phyloP scores from a whole-genome alignment of 2,329 filamentous ascomycete genomes.

The Sclerotinia trifoliorum region DNA sequence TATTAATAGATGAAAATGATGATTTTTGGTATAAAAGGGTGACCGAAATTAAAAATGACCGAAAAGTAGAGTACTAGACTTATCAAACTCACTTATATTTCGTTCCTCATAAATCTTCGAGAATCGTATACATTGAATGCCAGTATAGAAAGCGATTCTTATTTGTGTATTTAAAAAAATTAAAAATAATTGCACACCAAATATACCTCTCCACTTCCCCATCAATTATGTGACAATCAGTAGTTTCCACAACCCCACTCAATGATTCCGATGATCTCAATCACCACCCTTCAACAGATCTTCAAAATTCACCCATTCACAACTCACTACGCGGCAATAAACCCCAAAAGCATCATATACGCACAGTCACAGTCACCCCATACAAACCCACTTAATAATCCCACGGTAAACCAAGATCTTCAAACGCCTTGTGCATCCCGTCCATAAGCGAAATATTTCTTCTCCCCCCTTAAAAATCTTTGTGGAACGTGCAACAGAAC shows the following conservation, averaged over 20 bases:
- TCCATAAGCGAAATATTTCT: background rate
- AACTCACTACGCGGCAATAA: background rate
- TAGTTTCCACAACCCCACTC: background rate
- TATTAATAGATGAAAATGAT: too few relatives aligned
- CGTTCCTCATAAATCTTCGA: too few relatives aligned
- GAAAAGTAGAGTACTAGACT: too few relatives aligned
- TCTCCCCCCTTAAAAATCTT: background rate
- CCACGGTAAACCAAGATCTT: background rate
- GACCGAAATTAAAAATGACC: too few relatives aligned
- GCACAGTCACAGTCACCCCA: too few relatives aligned
- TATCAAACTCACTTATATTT: background rate
- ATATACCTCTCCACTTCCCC: background rate
- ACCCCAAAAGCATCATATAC: background rate
- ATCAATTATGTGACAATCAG: background rate
- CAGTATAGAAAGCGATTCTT: too few relatives aligned
- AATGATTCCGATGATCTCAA: background rate
- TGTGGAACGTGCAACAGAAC: background rate
- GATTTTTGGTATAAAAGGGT: too few relatives aligned
- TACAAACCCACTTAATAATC: background rate
- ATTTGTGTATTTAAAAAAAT: too few relatives aligned
- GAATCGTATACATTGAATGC: too few relatives aligned
- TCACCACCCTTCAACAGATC: background rate
- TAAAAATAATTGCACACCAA: too few relatives aligned
- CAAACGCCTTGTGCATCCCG: background rate
- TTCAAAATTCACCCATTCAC: background rate